Percentiles rank a stretch among this genome's conserved stretches.
Conservation (phyloP, 345 rosid species). For the Microcos paniculata region DNA sequence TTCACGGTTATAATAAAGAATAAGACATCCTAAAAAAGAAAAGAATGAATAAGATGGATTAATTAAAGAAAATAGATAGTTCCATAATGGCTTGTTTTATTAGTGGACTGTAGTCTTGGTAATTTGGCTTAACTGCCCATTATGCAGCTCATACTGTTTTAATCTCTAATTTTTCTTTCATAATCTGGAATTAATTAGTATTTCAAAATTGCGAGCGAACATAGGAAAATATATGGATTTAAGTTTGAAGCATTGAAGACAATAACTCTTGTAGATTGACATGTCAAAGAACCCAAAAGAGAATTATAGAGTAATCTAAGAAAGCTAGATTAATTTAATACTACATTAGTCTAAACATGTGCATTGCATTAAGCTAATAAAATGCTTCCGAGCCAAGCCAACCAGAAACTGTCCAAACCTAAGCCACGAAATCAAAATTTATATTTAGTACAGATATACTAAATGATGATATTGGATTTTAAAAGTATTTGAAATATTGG, state of each 20-base stretch:
- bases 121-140: neutral
- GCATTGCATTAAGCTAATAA: neutral
- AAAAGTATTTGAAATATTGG: too few species aligned
- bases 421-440: too few species aligned
- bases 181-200: neutral
- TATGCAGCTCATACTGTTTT: neutral
- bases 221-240: neutral
- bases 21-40: too few species aligned
- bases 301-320: too few species aligned
- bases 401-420: neutral
- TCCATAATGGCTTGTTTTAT: conserved; percentile 9
- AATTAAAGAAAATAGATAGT: neutral
- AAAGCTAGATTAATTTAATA: neutral
- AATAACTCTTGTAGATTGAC: too few species aligned
- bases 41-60: neutral
- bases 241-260: neutral
- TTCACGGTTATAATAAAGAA: too few species aligned
- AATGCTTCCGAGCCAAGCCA: neutral
- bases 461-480: too few species aligned
- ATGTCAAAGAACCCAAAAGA: too few species aligned
- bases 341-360: neutral
- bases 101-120: neutral
- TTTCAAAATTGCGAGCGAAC: neutral
- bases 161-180: neutral
- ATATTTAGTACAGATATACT: too few species aligned